Evolutionary conservation across 176 grass and related monocot genomes (phyloP), one percentile per base, ranked within the genome.

Genomic region (Ensete glaucum): DNA sequence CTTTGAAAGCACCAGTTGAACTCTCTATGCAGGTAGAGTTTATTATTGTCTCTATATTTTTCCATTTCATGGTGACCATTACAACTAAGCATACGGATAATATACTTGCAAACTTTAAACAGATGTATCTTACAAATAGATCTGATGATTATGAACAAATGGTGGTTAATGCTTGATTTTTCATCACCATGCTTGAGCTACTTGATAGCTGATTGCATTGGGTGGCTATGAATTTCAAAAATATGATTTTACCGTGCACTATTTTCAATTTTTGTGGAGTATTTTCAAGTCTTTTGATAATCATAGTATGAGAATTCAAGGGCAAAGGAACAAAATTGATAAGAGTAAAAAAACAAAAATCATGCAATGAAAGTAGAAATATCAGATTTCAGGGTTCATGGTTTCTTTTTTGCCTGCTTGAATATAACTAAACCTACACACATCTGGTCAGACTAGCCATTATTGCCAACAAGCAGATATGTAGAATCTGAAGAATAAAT

Each of bases 1-100:
- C 86, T 85, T 69, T 85, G 17, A 92, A 89, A 89, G 90, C 90
- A 34, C 86, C 90, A 57, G 73, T 84, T 22, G 90, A 92, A 77
- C 88, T 87, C 73, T 82, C 84, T 52, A 82, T 92, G 86, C 90
- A 92, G 90, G 90, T 92, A 77, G 12, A 0, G 11, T 60, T 64
- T 15, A 71, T 15, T 21, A 8, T 64, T 50, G 9, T 67, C 12
- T 67, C 13, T 22, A 20, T 9, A 64, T 22, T 22, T 25, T 25
- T 66, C 27, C 14, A 16, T 29, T 67, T 29, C 12, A 34, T 26
- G 11, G 5, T 34, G 15, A 12, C 34, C 6, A 34, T 10, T 20
- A 26, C 22, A 65, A 66, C 2, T 66, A 1, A 6, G 12, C 9
- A 16, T 29, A 34, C 6, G 11, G 25, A 67, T 67, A 13, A 43